Percentiles rank a stretch among this genome's conserved stretches.
phyloP scores from a whole-genome alignment of 352 stramenopile genomes.

The Peronospora belbahrii region DNA sequence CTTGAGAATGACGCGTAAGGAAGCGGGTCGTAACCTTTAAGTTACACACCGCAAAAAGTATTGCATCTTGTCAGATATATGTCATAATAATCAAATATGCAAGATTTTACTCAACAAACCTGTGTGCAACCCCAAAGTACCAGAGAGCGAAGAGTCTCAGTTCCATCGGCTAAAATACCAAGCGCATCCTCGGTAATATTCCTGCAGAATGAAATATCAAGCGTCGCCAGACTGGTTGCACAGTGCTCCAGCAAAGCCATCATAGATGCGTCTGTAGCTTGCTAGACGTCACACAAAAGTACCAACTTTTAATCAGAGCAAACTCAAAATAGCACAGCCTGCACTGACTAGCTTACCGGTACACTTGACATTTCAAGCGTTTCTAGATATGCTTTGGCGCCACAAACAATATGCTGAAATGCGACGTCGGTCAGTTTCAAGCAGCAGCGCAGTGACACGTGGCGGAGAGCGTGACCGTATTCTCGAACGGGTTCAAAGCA shows the following conservation, averaged over 20 bases:
- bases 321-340: background rate
- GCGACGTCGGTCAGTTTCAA: constrained; percentile 46
- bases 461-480: constrained; percentile 41
- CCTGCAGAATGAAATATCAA: constrained; percentile 77
- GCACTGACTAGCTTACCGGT: constrained; percentile 31
- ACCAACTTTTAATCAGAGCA: constrained; percentile 1
- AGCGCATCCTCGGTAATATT: constrained; percentile 62
- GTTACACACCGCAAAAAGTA: background rate
- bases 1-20: constrained; percentile 53
- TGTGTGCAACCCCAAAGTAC: constrained; percentile 75
- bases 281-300: constrained; percentile 24
- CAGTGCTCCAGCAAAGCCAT: constrained; percentile 46
- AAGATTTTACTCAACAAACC: constrained; percentile 16
- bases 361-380: constrained; percentile 70
- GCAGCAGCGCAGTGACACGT: constrained; percentile 57
- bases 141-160: constrained; percentile 36
- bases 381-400: constrained; percentile 49
- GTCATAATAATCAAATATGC: background rate
- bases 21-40: constrained; percentile 61
- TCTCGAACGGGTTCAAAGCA: constrained; percentile 55
- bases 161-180: constrained; percentile 46
- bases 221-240: constrained; percentile 25
- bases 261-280: constrained; percentile 48
- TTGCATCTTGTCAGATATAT: background rate
- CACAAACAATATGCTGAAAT: constrained; percentile 51